A percentile compares a stretch with the other conserved stretches of the same genome.
These are phyloP conservation scores for Gaertneriomyces sp. DNA, from an alignment of 192 early-diverging fungal genomes.

Conservation along the genomic window DNA sequence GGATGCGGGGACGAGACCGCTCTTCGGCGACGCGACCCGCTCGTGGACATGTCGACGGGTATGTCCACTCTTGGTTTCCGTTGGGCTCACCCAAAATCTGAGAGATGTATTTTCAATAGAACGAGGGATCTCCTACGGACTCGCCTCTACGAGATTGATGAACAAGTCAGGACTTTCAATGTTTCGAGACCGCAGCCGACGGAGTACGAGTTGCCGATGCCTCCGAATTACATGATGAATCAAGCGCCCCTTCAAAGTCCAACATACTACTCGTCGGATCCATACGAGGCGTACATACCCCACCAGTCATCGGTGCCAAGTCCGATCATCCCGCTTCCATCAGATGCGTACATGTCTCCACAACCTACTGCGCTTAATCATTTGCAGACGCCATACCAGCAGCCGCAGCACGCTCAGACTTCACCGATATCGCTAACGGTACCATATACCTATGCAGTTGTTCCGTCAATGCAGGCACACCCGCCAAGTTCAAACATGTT, in stretches of 20 bases:
- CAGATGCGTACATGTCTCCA: too few species aligned
- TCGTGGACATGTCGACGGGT: background rate
- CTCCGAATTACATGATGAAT: background rate
- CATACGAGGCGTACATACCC: too few species aligned
- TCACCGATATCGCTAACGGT: background rate
- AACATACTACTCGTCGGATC: too few species aligned
- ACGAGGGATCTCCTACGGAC: conserved; percentile 17
- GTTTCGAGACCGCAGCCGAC: background rate
- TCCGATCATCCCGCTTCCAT: too few species aligned
- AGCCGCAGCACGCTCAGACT: background rate
- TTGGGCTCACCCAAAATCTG: background rate
- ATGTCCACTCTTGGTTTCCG: background rate
- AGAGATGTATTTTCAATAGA: background rate
- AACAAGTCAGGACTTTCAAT: conserved; percentile 5
- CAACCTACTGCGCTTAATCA: background rate
- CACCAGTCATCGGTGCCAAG: too few species aligned
- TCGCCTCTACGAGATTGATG: conserved; percentile 22
- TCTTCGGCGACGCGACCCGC: background rate
- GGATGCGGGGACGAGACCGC: background rate
- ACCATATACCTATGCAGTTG: background rate
- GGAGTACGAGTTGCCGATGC: background rate
- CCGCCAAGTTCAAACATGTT: background rate
- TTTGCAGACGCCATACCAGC: background rate
- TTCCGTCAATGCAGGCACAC: background rate
- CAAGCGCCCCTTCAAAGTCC: too few species aligned